phyloP scores from a whole-genome alignment of 371 early-diverging fungal species.

The Mucor mucedo region DNA sequence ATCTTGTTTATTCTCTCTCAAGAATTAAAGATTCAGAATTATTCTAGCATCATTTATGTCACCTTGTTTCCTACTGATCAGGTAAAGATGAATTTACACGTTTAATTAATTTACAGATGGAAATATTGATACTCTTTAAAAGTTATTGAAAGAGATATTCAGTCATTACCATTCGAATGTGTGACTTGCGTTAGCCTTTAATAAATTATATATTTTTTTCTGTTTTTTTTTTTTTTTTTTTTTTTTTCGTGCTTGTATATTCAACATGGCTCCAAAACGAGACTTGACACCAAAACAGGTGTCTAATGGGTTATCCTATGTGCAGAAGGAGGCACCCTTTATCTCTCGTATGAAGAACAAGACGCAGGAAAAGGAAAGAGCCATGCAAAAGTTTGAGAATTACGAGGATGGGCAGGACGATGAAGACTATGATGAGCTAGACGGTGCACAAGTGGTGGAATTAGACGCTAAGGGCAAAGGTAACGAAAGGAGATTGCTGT shows the following conservation, averaged over 20 bases:
- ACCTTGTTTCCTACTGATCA: constrained; percentile 18
- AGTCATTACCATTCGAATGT: no score
- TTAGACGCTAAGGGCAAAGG: constrained; percentile 56
- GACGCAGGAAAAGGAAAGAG: constrained; percentile 26
- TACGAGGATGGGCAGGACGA: constrained; percentile 54
- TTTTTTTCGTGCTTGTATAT: no score
- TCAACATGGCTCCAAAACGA: constrained; percentile 28
- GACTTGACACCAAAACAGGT: constrained; percentile 52
- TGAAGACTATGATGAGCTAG: constrained; percentile 52
- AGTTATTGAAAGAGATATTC: not conserved
- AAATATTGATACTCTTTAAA: no score
- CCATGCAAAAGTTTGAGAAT: constrained; percentile 37
- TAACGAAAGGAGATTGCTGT: constrained; percentile 12
- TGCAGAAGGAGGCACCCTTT: constrained; percentile 55
- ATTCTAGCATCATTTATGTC: constrained; percentile 1
- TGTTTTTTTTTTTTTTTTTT: not conserved
- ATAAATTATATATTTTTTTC: no score
- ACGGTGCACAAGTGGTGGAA: constrained; percentile 54
- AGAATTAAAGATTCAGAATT: constrained; percentile 12
- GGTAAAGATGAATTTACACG: constrained; percentile 1
- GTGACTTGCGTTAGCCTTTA: no score
- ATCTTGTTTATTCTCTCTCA: constrained; percentile 19
- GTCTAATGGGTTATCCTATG: constrained; percentile 48
- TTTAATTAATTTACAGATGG: no score
- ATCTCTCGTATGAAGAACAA: constrained; percentile 41